Base-by-base conservation (phyloP, 352 stramenopile species). In the Globisporangium splendens region DNA sequence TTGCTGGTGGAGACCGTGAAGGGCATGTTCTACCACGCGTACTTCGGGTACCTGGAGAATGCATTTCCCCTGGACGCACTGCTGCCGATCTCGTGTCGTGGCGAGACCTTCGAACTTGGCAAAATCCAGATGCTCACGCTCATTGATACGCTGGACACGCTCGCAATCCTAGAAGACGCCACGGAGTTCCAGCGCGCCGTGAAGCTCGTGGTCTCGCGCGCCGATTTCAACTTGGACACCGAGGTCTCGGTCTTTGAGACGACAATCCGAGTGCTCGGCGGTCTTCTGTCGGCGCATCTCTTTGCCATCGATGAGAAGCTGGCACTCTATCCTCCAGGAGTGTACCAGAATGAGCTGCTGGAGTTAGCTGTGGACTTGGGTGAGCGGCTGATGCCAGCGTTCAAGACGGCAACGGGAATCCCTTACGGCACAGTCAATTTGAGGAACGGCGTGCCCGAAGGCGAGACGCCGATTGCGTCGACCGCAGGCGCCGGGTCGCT, bases 401-500 rank as follows among this genome's bases (percentile, higher is more conserved):
- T 99, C 75, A 69, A 97, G 42, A 99, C 96, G 1, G 63, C 75
- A 22, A 99, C 96, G 24, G 87, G 83, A 8, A 99, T 99, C 68
- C 97, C 97, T 17, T 99, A 96, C 66, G 96, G 96, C 21, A 99
- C 95, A 3, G 96, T 99, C 14, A 99, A 99, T 67, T 60, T 99
- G 15, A 66, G 90, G 5, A 48, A 66, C 8, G 86, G 86, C 1
- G 88, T 99, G 22, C 96, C 96, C 1, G 62, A 66, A 20, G 87
- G 75, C 54, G 97, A 99, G 78, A 99, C 97, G 3, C 77, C 86
- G n/a, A 87, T 98, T 61, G 93, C 97, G 2, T 98, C 90, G 13
- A 96, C 98, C 39, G 97, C 97, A 20, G 97, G 96, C 46, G 96
- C 93, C 39, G 97, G 97, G 15, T 98, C 96, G 42, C 77, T 99